A percentile compares a stretch with the other conserved stretches of the same genome.
Conservation (phyloP, 805 yeast genomes). For the Kuraishia ogatae region DNA sequence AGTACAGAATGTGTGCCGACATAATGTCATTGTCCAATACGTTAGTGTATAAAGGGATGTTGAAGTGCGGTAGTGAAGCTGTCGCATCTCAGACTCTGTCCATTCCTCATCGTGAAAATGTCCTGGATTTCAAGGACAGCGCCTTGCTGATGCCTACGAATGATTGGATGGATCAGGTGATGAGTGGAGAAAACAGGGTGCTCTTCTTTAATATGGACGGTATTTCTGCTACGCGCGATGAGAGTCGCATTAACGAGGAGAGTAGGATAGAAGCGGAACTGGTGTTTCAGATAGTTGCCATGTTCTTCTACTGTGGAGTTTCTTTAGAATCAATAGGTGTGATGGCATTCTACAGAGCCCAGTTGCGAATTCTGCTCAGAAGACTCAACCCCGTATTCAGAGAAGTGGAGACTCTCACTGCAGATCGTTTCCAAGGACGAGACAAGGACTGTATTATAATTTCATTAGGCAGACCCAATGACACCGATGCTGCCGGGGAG, state of each 20-base stretch:
- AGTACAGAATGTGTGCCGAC: slow-evolving; percentile 89
- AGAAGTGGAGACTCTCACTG: slow-evolving; percentile 75
- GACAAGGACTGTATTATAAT: slow-evolving; percentile 89
- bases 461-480: slow-evolving; percentile 81
- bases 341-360: slow-evolving; percentile 85
- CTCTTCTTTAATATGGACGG: slow-evolving; percentile 74
- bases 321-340: slow-evolving; percentile 60
- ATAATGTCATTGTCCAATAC: slow-evolving; percentile 78
- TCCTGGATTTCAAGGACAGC: slow-evolving; percentile 12
- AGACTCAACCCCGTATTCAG: slow-evolving; percentile 19
- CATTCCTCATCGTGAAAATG: slow-evolving; percentile 32
- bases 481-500: slow-evolving; percentile 58
- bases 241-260: slow-evolving; percentile 57
- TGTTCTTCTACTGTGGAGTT: slow-evolving; percentile 54
- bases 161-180: slow-evolving; percentile 48
- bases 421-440: slow-evolving; percentile 93
- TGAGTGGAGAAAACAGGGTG: slow-evolving; percentile 53
- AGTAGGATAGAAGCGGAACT: slow-evolving; percentile 68
- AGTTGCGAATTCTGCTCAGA: slow-evolving; percentile 40
- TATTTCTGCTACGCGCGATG: slow-evolving; percentile 48
- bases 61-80: slow-evolving; percentile 62
- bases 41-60: slow-evolving; percentile 64
- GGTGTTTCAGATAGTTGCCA: slow-evolving; percentile 51
- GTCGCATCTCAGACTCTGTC: slow-evolving; percentile 53
- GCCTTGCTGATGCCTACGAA: slow-evolving; percentile 4